phyloP scores from a whole-genome alignment of 306 rosid species.

The Pueraria montana region DNA sequence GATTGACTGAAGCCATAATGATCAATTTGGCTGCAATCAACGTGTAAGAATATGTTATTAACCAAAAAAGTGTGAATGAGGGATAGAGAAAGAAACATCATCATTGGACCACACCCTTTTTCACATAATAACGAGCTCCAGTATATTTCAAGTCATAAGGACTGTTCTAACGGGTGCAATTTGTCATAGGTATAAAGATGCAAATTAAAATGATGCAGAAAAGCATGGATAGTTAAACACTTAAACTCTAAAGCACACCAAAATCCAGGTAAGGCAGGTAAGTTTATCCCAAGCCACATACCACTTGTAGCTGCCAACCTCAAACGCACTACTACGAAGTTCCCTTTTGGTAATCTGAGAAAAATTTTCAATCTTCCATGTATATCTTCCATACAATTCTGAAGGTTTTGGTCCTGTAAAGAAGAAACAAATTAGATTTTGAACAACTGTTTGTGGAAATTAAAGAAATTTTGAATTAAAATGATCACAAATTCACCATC shows the following conservation, averaged over 20 bases:
- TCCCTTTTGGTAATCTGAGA: constrained; percentile 98
- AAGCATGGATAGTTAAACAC: constrained; percentile 11
- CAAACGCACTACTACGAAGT: constrained; percentile 94
- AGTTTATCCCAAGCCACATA: constrained; percentile 52
- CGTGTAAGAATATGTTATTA: not conserved
- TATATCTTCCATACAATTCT: constrained; percentile 86
- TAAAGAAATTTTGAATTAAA: constrained; percentile 35
- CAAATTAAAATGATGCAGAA: constrained; percentile 18
- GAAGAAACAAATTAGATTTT: constrained; percentile 35
- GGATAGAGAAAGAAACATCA: not conserved
- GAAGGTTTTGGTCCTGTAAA: constrained; percentile 88
- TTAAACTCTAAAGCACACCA: constrained; percentile 11
- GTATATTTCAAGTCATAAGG: too few relatives aligned
- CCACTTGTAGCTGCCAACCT: constrained; percentile 99
- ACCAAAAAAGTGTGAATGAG: not conserved
- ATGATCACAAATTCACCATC: constrained; percentile 59
- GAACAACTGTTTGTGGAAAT: not conserved
- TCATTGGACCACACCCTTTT: constrained; percentile 24
- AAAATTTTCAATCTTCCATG: constrained; percentile 98
- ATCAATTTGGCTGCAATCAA: constrained; percentile 10
- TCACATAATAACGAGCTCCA: not conserved
- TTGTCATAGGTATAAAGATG: not conserved
- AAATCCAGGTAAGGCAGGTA: constrained; percentile 1
- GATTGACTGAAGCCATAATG: constrained; percentile 27
- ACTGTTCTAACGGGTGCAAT: too few relatives aligned